These are phyloP conservation scores for Amaranthus palmeri DNA, from an alignment of 148 eudicot species.

Conservation along the genomic window DNA sequence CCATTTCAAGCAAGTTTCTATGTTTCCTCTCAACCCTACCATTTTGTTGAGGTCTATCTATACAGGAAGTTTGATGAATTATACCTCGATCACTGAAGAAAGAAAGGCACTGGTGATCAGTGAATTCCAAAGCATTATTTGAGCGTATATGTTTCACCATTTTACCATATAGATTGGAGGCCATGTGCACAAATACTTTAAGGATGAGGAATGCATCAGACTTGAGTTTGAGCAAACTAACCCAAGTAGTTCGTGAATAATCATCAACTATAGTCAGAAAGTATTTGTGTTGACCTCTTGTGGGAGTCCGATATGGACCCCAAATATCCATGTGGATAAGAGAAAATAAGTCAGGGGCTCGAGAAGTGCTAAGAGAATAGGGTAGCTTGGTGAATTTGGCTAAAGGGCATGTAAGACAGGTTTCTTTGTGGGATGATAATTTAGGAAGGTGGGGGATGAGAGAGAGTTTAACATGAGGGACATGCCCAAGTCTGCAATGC, in stretches of 20 bases:
- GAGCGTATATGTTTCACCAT: background rate
- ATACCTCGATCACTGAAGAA: background rate
- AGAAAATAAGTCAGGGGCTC: background rate
- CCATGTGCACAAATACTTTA: background rate
- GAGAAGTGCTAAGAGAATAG: background rate
- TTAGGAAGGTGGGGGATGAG: too few species aligned
- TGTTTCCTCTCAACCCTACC: background rate
- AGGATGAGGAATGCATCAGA: background rate
- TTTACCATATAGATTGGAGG: background rate
- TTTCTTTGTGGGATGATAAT: too few species aligned
- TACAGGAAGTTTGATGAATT: background rate
- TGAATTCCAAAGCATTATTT: background rate
- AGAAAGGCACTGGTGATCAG: background rate
- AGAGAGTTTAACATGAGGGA: background rate
- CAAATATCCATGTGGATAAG: slow-evolving; percentile 4
- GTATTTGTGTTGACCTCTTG: background rate
- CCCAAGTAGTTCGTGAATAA: background rate
- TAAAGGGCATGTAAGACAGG: background rate
- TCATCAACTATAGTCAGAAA: slow-evolving; percentile 2
- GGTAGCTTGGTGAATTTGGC: background rate
- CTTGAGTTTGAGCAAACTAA: background rate
- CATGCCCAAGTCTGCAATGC: background rate
- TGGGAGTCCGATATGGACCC: background rate
- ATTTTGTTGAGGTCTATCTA: background rate
- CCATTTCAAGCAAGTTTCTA: background rate